Base-by-base conservation (phyloP, 208 protist genomes). In the Acanthamoeba divionensis region DNA sequence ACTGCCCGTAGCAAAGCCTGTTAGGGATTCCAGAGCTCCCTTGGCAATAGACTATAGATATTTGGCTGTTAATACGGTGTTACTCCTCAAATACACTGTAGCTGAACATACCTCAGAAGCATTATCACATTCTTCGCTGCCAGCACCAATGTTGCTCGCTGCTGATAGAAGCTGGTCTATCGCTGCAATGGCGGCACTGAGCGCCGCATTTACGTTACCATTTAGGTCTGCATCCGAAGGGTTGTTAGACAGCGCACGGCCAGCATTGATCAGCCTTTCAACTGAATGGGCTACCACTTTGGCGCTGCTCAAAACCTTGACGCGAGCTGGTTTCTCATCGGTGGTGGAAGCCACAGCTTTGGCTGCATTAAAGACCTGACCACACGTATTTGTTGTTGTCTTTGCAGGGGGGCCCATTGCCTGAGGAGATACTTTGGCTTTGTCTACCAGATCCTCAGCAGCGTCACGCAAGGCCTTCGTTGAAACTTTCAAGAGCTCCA, bases 311-410 rank as follows among this genome's bases (percentile, higher is more conserved):
- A 88, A 62, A 62, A 88, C 71, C 80, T 88, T 88, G 26, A 71
- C 60, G 3, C 60, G 80, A 6, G 60, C 80, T 13, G 26, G 45
- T 29, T 48, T 38, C 57, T 66, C 54, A 47, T 88, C 80, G 33
- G 80, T 88, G 80, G 80, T 88, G 26, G 80, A 88, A 24, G 80
- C 80, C 41, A 88, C 80, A 47, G 80, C 80, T 48, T 88, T 88
- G 80, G 57, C 60, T n/a, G 80, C 80, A 48, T 62, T 62, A 36
- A 88, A 88, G 18, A 88, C 60, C 80, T 88, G 80, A 9, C 80
- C 80, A 8, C 48, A 29, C 4, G 80, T 62, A 36, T 36, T 52
- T 12, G 80, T 88, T 54, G 80, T 88, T 26, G 75, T 55, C 41
- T 88, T 88, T 41, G 80, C 80, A 7, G 80, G 80, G n/a, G 80